phyloP scores from a whole-genome alignment of 2,329 filamentous ascomycete species.

The Chaetoscypha palmicola region DNA sequence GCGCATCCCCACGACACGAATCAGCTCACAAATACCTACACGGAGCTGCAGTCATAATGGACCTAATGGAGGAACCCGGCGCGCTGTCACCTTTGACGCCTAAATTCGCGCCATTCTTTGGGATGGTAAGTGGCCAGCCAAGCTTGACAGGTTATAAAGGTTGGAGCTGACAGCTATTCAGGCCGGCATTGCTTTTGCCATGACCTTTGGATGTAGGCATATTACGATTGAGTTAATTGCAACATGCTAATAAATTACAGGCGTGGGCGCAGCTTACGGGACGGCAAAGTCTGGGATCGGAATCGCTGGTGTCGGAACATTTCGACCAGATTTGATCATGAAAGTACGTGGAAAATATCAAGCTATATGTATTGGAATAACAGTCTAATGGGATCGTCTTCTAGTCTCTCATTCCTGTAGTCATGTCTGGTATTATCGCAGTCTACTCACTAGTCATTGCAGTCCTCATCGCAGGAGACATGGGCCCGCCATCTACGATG shows the following conservation, averaged over 20 bases:
- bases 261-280: conserved; percentile 93
- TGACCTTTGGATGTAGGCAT: conserved; percentile 71
- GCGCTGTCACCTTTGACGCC: conserved; percentile 55
- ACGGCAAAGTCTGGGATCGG: conserved; percentile 99
- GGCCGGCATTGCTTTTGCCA: conserved; percentile 73
- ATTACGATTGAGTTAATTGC: not conserved
- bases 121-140: conserved; percentile 59
- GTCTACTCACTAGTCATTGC: conserved; percentile 92
- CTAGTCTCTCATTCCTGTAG: conserved; percentile 72
- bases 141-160: conserved; percentile 10
- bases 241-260: not conserved
- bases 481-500: conserved; percentile 64
- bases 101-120: conserved; percentile 81
- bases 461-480: conserved; percentile 75
- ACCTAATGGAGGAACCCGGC: not conserved
- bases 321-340: conserved; percentile 95
- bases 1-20: conserved; percentile 7
- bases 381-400: not conserved
- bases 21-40: conserved; percentile 8
- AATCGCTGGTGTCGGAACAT: conserved; percentile 96
- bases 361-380: not conserved
- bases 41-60: conserved; percentile 38
- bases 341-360: conserved; percentile 44
- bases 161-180: conserved; percentile 33
- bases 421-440: conserved; percentile 99